Evolutionary conservation across 1,139 yeast species (phyloP), one percentile per base, ranked within the genome.

Genomic region (Candida pseudocylindracea): DNA sequence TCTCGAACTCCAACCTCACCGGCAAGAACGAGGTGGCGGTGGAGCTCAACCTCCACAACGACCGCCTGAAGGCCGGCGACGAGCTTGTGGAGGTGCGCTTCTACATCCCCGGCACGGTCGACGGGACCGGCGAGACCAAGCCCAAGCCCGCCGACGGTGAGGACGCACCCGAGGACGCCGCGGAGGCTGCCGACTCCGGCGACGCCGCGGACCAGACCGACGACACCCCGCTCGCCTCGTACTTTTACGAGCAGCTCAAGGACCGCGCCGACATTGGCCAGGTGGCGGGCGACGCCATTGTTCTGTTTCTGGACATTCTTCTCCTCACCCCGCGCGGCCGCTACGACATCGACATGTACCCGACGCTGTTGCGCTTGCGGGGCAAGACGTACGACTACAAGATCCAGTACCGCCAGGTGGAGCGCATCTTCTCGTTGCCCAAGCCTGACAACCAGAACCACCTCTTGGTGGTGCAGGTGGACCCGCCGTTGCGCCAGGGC

Each of bases 361-460:
- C 81, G 31, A 68, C 71, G 25, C 79, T 92, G 31, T 68, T 91
- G 54, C 72, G 98, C 50, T 63, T 88, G 36, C 73, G 98, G 47
- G 99, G 99, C 52, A 88, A 88, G 55, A 88, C 98, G 3, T 88
- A 91, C 54, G 98, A 88, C 53, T 91, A 88, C 63, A 91, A 88
- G 55, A 68, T 91, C 37, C 94, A 80, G 50, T 88, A 80, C 54
- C 67, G 73, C 46, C 92, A 81, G 48, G 75, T 88, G 41, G 94
- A 85, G 52, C 65, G 94, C 46, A 71, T 88, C 33, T 88, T 88
- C 44, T 71, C 93, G 13, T 63, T 88, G 40, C 98, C 98, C 28
- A 83, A 83, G 48, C 85, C 93, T 1, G 98, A 91, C 51, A 95
- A 83, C 39, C 63, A 79, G 33, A 93, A 88, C 49, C 93, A 85